Base-by-base conservation (phyloP, 768 basidiomycete species). In the Mycena belliarum region DNA sequence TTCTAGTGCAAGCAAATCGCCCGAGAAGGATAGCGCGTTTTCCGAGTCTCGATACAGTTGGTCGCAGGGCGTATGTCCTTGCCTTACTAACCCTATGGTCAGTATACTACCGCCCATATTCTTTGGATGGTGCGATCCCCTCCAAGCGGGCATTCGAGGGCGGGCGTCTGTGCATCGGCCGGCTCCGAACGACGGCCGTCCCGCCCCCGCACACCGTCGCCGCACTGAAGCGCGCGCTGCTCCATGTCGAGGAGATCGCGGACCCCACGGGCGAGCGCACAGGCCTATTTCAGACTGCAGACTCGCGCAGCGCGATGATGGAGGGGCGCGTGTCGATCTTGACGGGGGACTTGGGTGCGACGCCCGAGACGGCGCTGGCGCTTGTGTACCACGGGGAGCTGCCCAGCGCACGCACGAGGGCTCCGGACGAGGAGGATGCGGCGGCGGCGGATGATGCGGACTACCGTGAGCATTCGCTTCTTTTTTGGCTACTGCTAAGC, bases 201-300 rank as follows among this genome's bases (percentile, higher is more conserved):
- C 43, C 53, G 2, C 53, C 53, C 3, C 53, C 53, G 4, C 45
- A 54, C 33, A 46, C 43, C 18, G 43, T 45, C 7, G 23, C 45
- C 2, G 46, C 53, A 7, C 29, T 54, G 7, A 54, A 54, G 35
- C 53, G 53, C 16, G 43, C 32, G 20, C 44, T 54, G 43, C 44
- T 44, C 16, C 20, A 54, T 11, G 53, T 35, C 16, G 53, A 54
- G 35, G 33, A 23, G 16, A 21, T 54, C 24, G 23, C 33, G 15
- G 44, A 46, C 25, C 53, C 43, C 3, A 20, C 8, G 4, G 53
- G 32, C 5, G 16, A 16, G 4, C 32, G 24, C 18, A 47, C 24
- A 21, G 18, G 14, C 7, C 44, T 54, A 25, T 54, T 45, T 20
- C 2, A 32, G 24, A 35, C 35, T 3, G 15, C 8, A 5, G 47